Evolutionary conservation across 2,329 filamentous ascomycete genomes (phyloP), one percentile per base, ranked within the genome.

Genomic region (Penicillium crustosum): DNA sequence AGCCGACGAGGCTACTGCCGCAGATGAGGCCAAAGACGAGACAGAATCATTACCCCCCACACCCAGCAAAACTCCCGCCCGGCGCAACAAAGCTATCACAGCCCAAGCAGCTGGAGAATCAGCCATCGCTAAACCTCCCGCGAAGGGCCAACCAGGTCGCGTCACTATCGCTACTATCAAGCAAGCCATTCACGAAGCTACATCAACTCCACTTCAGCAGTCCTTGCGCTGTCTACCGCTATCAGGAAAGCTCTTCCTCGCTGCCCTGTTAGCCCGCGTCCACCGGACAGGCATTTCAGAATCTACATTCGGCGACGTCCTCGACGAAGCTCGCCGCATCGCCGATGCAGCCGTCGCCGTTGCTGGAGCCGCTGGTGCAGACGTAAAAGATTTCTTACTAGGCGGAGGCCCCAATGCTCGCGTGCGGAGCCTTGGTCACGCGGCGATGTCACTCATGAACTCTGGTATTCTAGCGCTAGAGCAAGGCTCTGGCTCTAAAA

Each of bases 101-200:
- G 55, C 48, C 31, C 59, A 61, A 23, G 47, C 45, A 47, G 47
- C 59, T 29, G 49, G 44, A 25, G 44, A 60, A 54, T 43, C 64
- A 21, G n/a, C 63, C 50, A 25, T 64, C 55, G 23, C 62, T 57
- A 61, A 67, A 57, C 60, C 66, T 35, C 38, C 60, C 19, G 53
- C 65, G 53, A 70, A 70, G 72, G 65, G 61, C 62, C 69, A 73
- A 72, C 56, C 77, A 56, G 47, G 73, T 36, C 84, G 88, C 51
- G 94, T 99, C 41, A 97, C 92, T 1, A 97, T 97, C 69, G 87
- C 89, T 52, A 97, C 91, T 4, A 89, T 97, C 73, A 96, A 96
- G 75, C 87, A 90, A 70, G 94, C 94, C 36, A 97, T 99, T 74
- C 90, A 90, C 68, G 94, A 99, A 78, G 93, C 93, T 6, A 97